These are phyloP conservation scores for Bolboschoenoplectus hybrid DNA, from an alignment of 202 grass and related monocot species.

Conservation along the genomic window DNA sequence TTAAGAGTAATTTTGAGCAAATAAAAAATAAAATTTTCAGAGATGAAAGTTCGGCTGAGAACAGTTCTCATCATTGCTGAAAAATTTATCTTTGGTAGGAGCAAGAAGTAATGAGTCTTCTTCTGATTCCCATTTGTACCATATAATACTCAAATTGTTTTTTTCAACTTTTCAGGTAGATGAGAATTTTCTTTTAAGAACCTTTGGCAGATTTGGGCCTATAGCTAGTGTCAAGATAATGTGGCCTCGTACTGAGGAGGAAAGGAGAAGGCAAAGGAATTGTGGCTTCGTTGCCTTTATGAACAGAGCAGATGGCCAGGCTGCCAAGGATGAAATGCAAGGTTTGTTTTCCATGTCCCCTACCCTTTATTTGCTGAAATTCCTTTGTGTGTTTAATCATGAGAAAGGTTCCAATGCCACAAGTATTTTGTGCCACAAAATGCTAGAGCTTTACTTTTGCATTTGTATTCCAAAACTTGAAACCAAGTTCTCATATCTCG, in stretches of 20 bases:
- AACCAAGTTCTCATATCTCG: background rate
- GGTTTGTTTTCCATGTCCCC: conserved; percentile 49
- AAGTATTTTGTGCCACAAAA: background rate
- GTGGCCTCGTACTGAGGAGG: conserved; percentile 99
- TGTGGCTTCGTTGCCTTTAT: conserved; percentile 99
- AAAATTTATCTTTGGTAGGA: background rate
- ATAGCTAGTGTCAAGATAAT: conserved; percentile 99
- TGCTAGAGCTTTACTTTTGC: background rate
- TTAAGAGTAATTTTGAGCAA: background rate
- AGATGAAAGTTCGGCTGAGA: background rate
- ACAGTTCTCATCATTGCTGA: background rate
- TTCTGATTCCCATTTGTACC: background rate
- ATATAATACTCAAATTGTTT: conserved; percentile 1
- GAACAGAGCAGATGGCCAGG: conserved; percentile 93
- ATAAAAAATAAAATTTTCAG: background rate
- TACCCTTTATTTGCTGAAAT: background rate
- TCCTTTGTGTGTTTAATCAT: background rate
- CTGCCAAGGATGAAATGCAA: conserved; percentile 99
- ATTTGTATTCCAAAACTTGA: background rate
- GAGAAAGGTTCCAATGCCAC: background rate
- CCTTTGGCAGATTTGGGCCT: conserved; percentile 97
- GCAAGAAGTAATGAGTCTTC: background rate
- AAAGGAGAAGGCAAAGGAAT: conserved; percentile 90
- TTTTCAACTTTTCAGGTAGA: conserved; percentile 71
- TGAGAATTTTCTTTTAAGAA: conserved; percentile 97